These are phyloP conservation scores for Abortiporus biennis DNA, from an alignment of 1,284 basidiomycete genomes.

Conservation along the genomic window DNA sequence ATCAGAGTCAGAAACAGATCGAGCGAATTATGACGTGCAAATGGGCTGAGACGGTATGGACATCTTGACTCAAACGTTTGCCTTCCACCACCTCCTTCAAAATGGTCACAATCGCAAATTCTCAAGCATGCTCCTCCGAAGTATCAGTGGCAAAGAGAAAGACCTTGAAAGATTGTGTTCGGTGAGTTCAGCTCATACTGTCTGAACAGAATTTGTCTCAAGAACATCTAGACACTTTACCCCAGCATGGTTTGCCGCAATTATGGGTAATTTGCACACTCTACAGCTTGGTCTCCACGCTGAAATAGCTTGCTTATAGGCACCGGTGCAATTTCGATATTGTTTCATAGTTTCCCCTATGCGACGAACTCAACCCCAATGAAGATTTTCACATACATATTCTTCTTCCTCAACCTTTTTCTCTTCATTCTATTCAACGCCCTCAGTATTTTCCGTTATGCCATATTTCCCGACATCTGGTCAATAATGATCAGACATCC, in stretches of 20 bases:
- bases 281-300: not conserved
- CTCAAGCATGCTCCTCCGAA: no score
- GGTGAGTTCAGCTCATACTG: not conserved
- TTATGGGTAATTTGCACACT: conserved; percentile 20
- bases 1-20: no score
- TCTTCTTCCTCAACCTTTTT: conserved; percentile 50
- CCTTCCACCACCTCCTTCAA: no score
- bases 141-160: conserved; percentile 1
- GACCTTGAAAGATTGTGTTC: conserved; percentile 1
- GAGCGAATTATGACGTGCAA: no score
- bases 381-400: conserved; percentile 28
- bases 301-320: conserved; percentile 20
- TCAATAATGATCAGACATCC: conserved; percentile 38
- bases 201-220: not conserved
- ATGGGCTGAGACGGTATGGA: no score
- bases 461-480: conserved; percentile 37
- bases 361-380: conserved; percentile 23
- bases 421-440: conserved; percentile 42
- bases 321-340: conserved; percentile 30
- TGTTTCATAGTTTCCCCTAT: conserved; percentile 36
- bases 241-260: conserved; percentile 40
- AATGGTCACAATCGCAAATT: no score
- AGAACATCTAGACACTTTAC: conserved; percentile 32
- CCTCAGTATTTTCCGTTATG: conserved; percentile 38
- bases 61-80: no score